Conservation (phyloP, 2,329 filamentous ascomycete genomes). For the Fusarium foetens region DNA sequence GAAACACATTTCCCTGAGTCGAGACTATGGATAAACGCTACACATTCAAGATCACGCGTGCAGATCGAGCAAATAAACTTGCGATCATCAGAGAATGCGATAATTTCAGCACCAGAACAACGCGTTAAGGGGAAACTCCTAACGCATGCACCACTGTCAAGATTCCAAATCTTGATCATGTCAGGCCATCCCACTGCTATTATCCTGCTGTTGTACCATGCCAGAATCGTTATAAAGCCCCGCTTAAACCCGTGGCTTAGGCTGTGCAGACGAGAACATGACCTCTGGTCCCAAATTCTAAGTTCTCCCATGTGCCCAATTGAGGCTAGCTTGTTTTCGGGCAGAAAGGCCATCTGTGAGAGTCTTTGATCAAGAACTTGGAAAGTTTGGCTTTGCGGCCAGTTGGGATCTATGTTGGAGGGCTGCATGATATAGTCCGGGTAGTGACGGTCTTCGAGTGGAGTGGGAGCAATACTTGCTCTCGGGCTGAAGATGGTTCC, state of each 20-base stretch:
- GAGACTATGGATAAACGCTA: accelerated
- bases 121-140: accelerated
- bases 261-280: background rate
- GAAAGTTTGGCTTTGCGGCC: background rate
- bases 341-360: background rate
- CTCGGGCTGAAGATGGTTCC: background rate
- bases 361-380: accelerated
- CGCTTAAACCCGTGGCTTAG: background rate
- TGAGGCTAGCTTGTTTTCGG: background rate
- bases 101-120: accelerated
- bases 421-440: background rate
- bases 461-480: background rate
- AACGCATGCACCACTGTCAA: background rate
- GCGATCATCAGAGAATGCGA: background rate
- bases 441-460: background rate
- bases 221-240: accelerated
- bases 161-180: background rate
- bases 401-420: background rate
- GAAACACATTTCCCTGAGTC: no score
- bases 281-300: background rate
- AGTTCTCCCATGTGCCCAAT: accelerated
- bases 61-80: background rate
- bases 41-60: accelerated
- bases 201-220: background rate
- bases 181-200: background rate